Percentiles rank a stretch among this genome's conserved stretches.
phyloP scores from a whole-genome alignment of 768 basidiomycete species.

The Collybiopsis luxurians region DNA sequence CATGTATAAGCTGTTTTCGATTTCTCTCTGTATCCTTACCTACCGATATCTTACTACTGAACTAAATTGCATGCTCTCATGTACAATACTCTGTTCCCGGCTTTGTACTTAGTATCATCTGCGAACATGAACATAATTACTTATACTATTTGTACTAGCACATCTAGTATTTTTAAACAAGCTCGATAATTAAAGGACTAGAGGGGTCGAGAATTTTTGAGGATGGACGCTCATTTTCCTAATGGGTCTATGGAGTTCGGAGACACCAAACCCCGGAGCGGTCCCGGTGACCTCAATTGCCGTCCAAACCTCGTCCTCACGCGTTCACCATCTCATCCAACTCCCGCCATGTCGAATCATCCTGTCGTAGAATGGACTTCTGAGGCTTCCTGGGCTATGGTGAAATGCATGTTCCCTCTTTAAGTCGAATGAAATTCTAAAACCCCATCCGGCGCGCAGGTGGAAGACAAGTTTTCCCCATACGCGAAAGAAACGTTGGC shows the following conservation, averaged over 20 bases:
- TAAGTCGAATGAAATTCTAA: too few relatives aligned
- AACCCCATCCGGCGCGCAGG: conserved; percentile 42
- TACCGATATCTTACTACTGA: neutral
- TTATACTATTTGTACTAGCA: too few relatives aligned
- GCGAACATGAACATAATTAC: neutral
- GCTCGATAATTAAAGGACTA: too few relatives aligned
- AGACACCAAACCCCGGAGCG: neutral
- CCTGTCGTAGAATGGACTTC: conserved; percentile 78
- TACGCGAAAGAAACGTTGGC: conserved; percentile 84
- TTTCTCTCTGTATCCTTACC: conserved; percentile 3
- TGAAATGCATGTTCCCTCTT: too few relatives aligned
- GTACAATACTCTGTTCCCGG: neutral
- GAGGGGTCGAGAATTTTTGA: too few relatives aligned
- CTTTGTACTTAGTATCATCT: neutral
- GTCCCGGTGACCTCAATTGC: neutral
- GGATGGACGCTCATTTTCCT: too few relatives aligned
- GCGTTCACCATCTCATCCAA: neutral
- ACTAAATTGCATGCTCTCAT: neutral
- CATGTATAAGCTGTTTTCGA: neutral
- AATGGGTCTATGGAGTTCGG: too few relatives aligned
- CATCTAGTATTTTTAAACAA: too few relatives aligned
- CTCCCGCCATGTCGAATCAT: conserved; percentile 54
- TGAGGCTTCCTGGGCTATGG: conserved; percentile 85
- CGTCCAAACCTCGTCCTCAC: neutral
- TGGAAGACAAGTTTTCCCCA: conserved; percentile 91